A percentile compares a stretch with the other conserved stretches of the same genome.
phyloP scores from a whole-genome alignment of 805 yeast species.

The Schizosaccharomyces octosporus region DNA sequence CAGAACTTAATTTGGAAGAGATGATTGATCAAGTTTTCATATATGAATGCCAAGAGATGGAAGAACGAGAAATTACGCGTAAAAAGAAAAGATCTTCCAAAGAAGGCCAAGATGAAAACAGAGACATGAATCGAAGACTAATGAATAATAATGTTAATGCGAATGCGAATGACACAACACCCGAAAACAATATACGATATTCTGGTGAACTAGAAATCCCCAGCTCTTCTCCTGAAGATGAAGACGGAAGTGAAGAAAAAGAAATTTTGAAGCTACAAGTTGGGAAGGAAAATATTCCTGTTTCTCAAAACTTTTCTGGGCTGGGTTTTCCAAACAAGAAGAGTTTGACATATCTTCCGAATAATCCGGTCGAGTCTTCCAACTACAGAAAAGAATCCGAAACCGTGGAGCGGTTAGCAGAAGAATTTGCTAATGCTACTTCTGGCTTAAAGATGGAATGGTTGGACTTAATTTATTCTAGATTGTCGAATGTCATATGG shows the following conservation, averaged over 20 bases:
- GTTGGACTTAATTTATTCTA: background rate
- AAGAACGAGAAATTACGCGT: background rate
- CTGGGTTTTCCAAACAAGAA: no score
- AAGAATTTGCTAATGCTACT: background rate
- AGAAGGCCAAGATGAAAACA: background rate
- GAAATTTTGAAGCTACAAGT: no score
- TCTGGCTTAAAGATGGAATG: background rate
- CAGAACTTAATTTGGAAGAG: conserved; percentile 86
- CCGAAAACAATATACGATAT: no score
- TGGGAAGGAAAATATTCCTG: no score
- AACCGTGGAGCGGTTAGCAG: background rate
- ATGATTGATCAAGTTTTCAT: conserved; percentile 42
- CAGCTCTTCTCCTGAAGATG: no score
- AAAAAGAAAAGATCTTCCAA: background rate
- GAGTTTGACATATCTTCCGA: no score
- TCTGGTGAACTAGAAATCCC: no score
- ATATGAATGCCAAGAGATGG: conserved; percentile 35
- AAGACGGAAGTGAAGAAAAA: no score
- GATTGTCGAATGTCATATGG: background rate
- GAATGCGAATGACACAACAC: no score
- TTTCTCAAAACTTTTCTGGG: no score
- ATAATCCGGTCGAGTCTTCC: no score
- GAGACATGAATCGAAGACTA: background rate
- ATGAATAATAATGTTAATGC: no score
- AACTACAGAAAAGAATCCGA: background rate